phyloP scores from a whole-genome alignment of 2,329 filamentous ascomycete species.

The Elsinoe batatas region DNA sequence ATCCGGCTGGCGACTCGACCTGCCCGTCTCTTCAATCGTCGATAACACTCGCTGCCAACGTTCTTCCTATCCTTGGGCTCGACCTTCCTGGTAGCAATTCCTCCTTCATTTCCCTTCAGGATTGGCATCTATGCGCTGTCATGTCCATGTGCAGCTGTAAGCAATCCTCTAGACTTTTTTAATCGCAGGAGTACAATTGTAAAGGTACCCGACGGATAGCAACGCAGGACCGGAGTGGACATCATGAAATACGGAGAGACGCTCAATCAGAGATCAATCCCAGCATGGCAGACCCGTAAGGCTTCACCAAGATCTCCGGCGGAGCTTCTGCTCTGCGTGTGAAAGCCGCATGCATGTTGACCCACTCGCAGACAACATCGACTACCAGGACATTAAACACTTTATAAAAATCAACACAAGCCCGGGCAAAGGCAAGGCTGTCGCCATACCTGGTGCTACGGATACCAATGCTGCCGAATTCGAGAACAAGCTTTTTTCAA shows the following conservation, averaged over 20 bases:
- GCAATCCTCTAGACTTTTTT: constrained; percentile 12
- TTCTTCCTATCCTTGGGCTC: not conserved
- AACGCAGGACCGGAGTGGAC: not conserved
- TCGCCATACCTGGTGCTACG: constrained; percentile 62
- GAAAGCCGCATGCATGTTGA: constrained; percentile 7
- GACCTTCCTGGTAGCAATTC: not conserved
- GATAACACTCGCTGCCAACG: constrained; percentile 1
- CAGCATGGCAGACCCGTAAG: constrained; percentile 69
- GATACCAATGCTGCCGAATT: constrained; percentile 50
- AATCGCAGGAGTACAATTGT: not conserved
- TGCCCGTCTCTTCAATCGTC: not conserved
- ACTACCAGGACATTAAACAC: constrained; percentile 79
- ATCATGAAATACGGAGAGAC: constrained; percentile 69
- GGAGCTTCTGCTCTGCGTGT: not conserved
- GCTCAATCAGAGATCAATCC: constrained; percentile 65
- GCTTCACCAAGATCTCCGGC: constrained; percentile 13
- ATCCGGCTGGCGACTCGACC: not conserved
- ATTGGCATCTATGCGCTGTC: not conserved
- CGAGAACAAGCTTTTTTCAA: constrained; percentile 59
- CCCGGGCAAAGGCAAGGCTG: constrained; percentile 56
- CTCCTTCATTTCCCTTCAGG: not conserved
- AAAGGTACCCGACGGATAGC: not conserved
- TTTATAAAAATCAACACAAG: constrained; percentile 74
- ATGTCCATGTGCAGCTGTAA: constrained; percentile 3
- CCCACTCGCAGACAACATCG: constrained; percentile 59